Percentiles rank a stretch among this genome's conserved stretches.
Conservation (phyloP, 1,139 yeast genomes). For the Barnettozyma hawaiiensis region DNA sequence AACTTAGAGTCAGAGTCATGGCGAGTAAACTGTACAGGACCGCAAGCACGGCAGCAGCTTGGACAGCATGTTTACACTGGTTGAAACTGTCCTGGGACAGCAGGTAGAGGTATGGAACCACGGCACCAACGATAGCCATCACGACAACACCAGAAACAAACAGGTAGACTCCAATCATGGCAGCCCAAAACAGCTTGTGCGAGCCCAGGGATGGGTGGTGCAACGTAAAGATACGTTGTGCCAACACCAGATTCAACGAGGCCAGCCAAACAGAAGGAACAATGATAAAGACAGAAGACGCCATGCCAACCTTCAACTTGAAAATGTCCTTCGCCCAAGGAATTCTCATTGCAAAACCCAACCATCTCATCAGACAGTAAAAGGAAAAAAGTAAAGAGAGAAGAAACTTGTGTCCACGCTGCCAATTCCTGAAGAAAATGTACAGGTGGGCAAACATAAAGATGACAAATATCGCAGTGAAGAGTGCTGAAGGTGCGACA, state of each 20-base stretch:
- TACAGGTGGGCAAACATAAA: slow-evolving; percentile 43
- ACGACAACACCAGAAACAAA: slow-evolving; percentile 54
- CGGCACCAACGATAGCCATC: slow-evolving; percentile 65
- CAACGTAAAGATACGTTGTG: slow-evolving; percentile 78
- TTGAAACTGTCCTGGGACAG: slow-evolving; percentile 40
- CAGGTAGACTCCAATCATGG: slow-evolving; percentile 48
- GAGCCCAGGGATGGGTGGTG: slow-evolving; percentile 76
- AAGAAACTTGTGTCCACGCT: slow-evolving; percentile 62
- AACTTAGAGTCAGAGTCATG: slow-evolving; percentile 41
- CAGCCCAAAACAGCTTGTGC: slow-evolving; percentile 44
- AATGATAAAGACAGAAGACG: slow-evolving; percentile 54
- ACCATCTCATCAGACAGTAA: slow-evolving; percentile 45
- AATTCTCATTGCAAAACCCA: slow-evolving; percentile 60
- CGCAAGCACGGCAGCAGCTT: slow-evolving; percentile 53
- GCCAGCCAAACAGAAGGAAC: slow-evolving; percentile 52
- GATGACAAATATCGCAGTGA: slow-evolving; percentile 49
- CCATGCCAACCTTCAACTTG: slow-evolving; percentile 46
- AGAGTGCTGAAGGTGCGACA: slow-evolving; percentile 56
- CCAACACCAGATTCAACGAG: slow-evolving; percentile 58
- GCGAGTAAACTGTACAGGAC: slow-evolving; percentile 56
- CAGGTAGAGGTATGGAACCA: slow-evolving; percentile 57
- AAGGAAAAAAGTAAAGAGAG: slow-evolving; percentile 50
- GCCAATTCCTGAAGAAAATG: slow-evolving; percentile 45
- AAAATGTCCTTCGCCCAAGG: slow-evolving; percentile 50
- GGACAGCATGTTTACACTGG: slow-evolving; percentile 52